These are phyloP conservation scores for Rhizoclosmatium globosum DNA, from an alignment of 192 early-diverging fungal genomes.

Conservation along the genomic window DNA sequence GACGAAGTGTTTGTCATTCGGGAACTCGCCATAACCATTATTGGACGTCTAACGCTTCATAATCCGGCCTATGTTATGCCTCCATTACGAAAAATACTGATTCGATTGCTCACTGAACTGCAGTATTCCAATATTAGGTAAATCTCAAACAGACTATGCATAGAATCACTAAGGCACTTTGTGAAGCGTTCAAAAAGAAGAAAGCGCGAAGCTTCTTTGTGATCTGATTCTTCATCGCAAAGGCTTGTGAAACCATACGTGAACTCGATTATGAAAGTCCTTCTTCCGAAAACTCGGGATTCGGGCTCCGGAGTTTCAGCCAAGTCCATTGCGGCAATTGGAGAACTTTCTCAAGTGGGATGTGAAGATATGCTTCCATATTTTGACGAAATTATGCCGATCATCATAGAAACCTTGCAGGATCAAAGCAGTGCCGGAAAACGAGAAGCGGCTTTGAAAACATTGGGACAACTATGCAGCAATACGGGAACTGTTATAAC, in stretches of 20 bases:
- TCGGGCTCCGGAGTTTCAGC: constrained; percentile 81
- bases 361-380: constrained; percentile 84
- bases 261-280: constrained; percentile 82
- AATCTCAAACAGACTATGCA: neutral
- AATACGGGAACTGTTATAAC: constrained; percentile 89
- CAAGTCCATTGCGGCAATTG: constrained; percentile 78
- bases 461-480: constrained; percentile 83
- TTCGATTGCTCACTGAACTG: constrained; percentile 89
- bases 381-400: constrained; percentile 80
- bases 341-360: constrained; percentile 84
- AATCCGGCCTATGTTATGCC: constrained; percentile 96
- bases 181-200: constrained; percentile 81
- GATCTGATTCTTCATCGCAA: constrained; percentile 79
- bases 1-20: constrained; percentile 92
- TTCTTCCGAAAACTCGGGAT: constrained; percentile 80
- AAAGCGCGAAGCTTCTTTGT: constrained; percentile 80
- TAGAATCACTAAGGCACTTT: neutral
- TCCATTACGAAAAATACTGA: constrained; percentile 82
- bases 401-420: constrained; percentile 89
- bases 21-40: constrained; percentile 81
- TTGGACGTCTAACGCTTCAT: constrained; percentile 83
- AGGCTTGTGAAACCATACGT: constrained; percentile 90
- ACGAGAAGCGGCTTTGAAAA: constrained; percentile 86
- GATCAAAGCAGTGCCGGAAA: constrained; percentile 86
- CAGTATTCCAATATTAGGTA: constrained; percentile 81